Evolutionary conservation across 2,329 filamentous ascomycete species (phyloP), one percentile per base, ranked within the genome.

Genomic region (Xenoacremonium recifei): DNA sequence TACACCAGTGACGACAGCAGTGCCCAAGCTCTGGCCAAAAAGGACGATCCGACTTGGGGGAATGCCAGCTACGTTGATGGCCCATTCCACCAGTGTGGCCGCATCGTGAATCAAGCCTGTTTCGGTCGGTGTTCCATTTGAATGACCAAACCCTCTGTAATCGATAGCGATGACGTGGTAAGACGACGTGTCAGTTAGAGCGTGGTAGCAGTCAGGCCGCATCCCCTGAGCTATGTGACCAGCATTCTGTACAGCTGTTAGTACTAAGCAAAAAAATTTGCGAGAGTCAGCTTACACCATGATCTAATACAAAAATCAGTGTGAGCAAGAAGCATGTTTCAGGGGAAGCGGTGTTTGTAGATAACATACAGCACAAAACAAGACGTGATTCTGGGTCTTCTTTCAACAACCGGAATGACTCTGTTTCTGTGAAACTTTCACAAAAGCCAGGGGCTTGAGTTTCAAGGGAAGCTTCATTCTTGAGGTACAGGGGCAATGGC

Each of bases 121-220:
- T 67, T 97, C 92, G 0, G 83, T 85, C 1, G 92, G 92, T 4
- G 67, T 69, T n/a, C 92, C 89, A 1, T 84, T 88, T 7, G 87
- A 93, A 29, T 80, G 76, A 1, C 90, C 91, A 54, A 89, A 96
- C 6, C 91, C 91, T 15, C 91, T 85, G 66, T 96, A 96, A 70
- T 96, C 90, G 55, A 96, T 82, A 29, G 89, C 80, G n/a, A 96
- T 72, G 33, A 96, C 79, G 60, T 96, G 91, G 40, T 90, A 82
- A 0, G 77, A 78, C 2, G 85, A 86, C 3, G 84, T 81, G 39
- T 85, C 79, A 4, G 89, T 81, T 31, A 96, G 71, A 33, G 83
- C 77, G 54, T 90, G 88, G 62, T 95, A 95, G 42, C 82, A 86
- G 21, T 82, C 75, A 3, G 89, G 85, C 13, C 92, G 82, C 61